Conservation (phyloP, 2,329 filamentous ascomycete species). For the Diplodia seriata region DNA sequence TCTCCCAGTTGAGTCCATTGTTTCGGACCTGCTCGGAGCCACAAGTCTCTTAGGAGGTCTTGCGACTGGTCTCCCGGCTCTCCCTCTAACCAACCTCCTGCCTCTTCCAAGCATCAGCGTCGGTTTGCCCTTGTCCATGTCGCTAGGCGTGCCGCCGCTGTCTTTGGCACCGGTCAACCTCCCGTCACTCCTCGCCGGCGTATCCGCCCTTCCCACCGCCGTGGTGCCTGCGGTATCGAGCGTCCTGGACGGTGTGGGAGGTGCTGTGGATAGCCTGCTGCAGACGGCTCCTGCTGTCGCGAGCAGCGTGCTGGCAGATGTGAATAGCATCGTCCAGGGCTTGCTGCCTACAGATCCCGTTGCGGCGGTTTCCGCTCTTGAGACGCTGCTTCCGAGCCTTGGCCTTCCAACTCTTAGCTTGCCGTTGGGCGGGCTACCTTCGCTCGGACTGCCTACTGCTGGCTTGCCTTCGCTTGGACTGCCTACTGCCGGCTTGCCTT, state of each 20-base stretch:
- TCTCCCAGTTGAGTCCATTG: background rate
- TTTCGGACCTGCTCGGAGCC: background rate
- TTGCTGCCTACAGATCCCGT: background rate
- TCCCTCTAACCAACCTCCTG: background rate
- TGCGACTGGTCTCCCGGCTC: background rate
- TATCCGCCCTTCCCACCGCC: background rate
- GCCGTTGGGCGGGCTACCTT: background rate
- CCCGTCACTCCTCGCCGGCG: background rate
- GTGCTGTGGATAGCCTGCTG: background rate
- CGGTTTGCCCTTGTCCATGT: background rate
- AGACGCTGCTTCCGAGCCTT: background rate
- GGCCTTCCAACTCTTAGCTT: background rate
- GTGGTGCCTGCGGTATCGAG: background rate
- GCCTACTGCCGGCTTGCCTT: background rate
- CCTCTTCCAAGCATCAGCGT: background rate
- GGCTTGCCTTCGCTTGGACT: background rate
- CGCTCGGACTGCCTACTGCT: background rate
- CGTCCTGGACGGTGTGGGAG: background rate
- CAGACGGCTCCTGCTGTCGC: background rate
- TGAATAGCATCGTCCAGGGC: background rate
- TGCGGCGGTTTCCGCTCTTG: background rate
- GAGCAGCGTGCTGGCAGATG: background rate
- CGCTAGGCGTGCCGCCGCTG: background rate
- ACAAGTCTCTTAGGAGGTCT: background rate
- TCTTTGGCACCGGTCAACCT: background rate